Evolutionary conservation across 768 basidiomycete genomes (phyloP).

Genomic region (Collybiopsis confluens): DNA sequence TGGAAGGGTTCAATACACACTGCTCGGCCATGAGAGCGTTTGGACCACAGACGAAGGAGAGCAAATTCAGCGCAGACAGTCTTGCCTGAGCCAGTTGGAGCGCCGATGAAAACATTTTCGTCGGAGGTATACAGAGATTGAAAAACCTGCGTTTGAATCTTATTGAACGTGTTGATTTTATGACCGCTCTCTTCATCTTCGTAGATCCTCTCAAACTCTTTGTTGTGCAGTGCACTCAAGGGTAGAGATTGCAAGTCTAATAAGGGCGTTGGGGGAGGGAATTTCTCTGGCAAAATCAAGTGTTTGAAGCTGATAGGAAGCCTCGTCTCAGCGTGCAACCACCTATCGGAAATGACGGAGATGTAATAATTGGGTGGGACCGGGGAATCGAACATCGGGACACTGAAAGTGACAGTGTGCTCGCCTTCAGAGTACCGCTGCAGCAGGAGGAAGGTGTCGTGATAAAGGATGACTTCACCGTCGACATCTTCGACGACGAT

Average conservation of each 20-base stretch:
- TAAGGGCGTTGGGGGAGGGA: constrained; percentile 88
- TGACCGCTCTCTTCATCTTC: constrained; percentile 36
- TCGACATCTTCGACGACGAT: constrained; percentile 97
- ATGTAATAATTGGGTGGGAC: constrained; percentile 99
- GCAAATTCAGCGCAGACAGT: constrained; percentile 98
- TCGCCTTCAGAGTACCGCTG: constrained; percentile 91
- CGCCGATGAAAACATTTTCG: constrained; percentile 95
- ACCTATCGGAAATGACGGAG: constrained; percentile 89
- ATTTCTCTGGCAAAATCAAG: constrained; percentile 94
- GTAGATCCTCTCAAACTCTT: constrained; percentile 87
- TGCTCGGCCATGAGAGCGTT: constrained; percentile 64
- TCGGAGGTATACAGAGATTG: constrained; percentile 95
- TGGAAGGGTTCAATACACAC: constrained; percentile 97
- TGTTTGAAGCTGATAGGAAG: constrained; percentile 97
- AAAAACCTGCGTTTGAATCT: constrained; percentile 99
- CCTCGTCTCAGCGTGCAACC: constrained; percentile 93
- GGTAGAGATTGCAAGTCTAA: constrained; percentile 92
- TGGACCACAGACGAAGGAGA: constrained; percentile 91
- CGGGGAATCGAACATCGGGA: constrained; percentile 89
- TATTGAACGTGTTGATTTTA: constrained; percentile 83
- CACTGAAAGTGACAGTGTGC: constrained; percentile 90
- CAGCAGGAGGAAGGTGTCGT: constrained; percentile 87
- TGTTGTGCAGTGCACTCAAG: constrained; percentile 87
- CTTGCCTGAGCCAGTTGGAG: constrained; percentile 96
- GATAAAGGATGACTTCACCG: constrained; percentile 93